Evolutionary conservation across 495 filamentous ascomycete species (phyloP).

Genomic region (Lepidopterella palustris): DNA sequence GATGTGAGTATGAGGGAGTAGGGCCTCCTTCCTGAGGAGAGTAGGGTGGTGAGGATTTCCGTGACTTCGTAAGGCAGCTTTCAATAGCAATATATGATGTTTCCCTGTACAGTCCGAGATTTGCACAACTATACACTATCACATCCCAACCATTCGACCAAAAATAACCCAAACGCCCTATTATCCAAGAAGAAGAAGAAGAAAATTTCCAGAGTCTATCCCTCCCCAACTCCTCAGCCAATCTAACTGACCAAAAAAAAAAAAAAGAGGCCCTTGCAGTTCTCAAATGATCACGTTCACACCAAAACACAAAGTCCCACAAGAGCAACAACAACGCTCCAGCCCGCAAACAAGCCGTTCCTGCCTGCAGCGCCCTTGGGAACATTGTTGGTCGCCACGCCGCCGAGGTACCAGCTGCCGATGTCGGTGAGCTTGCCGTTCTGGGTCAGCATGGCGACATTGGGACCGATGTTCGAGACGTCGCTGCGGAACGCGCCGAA

Average conservation of each 20-base stretch:
- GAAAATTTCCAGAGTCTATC: too few relatives aligned
- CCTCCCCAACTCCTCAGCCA: too few relatives aligned
- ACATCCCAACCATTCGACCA: too few relatives aligned
- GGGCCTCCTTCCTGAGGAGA: too few relatives aligned
- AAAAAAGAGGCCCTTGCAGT: not conserved
- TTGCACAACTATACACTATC: too few relatives aligned
- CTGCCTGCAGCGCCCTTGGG: conserved; percentile 22
- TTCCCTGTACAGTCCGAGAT: too few relatives aligned
- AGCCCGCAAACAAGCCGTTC: not conserved
- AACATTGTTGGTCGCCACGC: conserved; percentile 43
- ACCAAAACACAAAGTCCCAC: not conserved
- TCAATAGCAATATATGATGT: too few relatives aligned
- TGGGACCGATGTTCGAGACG: conserved; percentile 62
- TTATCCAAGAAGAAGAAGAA: too few relatives aligned
- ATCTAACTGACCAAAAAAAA: not conserved
- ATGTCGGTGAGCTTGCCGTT: conserved; percentile 62
- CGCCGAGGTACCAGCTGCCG: conserved; percentile 66
- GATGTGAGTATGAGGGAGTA: too few relatives aligned
- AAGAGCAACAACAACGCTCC: conserved; percentile 5
- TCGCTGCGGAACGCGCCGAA: conserved; percentile 66
- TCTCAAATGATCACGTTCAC: not conserved
- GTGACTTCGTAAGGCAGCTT: too few relatives aligned
- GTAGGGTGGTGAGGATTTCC: too few relatives aligned
- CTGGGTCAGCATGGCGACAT: conserved; percentile 57
- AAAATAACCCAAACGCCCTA: too few relatives aligned